These are phyloP conservation scores for Gleditsia sinensis DNA, from an alignment of 306 rosid species.

Conservation along the genomic window DNA sequence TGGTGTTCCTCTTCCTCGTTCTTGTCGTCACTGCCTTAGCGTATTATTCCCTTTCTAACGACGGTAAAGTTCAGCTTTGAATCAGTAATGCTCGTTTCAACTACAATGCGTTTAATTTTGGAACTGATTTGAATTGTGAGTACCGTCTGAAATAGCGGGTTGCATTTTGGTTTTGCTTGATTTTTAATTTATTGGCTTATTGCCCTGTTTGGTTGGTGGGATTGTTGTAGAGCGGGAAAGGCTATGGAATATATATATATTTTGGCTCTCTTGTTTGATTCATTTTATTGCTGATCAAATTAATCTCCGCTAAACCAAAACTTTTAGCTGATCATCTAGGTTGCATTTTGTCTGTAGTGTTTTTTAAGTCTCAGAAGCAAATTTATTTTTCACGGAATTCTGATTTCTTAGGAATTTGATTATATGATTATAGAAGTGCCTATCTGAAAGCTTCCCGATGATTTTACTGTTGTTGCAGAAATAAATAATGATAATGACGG, in stretches of 20 bases:
- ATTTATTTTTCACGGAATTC: not conserved
- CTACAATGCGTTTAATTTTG: slow-evolving; percentile 2
- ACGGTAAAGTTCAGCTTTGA: slow-evolving; percentile 49
- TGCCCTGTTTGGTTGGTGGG: slow-evolving; percentile 17
- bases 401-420: slow-evolving; percentile 3
- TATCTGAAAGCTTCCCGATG: not conserved
- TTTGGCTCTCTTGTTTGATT: slow-evolving; percentile 5
- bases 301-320: not conserved
- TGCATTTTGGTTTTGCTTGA: not conserved
- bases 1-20: slow-evolving; percentile 61
- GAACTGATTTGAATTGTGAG: not conserved
- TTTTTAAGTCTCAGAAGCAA: not conserved
- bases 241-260: slow-evolving; percentile 32
- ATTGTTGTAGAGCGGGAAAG: slow-evolving; percentile 34
- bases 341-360: not conserved
- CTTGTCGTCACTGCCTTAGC: slow-evolving; percentile 62
- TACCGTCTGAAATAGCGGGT: not conserved
- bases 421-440: slow-evolving; percentile 27
- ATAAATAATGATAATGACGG: slow-evolving; percentile 44
- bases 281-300: not conserved
- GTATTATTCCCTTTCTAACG: slow-evolving; percentile 62
- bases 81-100: slow-evolving; percentile 1
- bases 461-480: slow-evolving; percentile 52
- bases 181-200: slow-evolving; percentile 23
- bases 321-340: not conserved